Conservation (phyloP, 2,329 filamentous ascomycete species). For the Cercospora janseana region DNA sequence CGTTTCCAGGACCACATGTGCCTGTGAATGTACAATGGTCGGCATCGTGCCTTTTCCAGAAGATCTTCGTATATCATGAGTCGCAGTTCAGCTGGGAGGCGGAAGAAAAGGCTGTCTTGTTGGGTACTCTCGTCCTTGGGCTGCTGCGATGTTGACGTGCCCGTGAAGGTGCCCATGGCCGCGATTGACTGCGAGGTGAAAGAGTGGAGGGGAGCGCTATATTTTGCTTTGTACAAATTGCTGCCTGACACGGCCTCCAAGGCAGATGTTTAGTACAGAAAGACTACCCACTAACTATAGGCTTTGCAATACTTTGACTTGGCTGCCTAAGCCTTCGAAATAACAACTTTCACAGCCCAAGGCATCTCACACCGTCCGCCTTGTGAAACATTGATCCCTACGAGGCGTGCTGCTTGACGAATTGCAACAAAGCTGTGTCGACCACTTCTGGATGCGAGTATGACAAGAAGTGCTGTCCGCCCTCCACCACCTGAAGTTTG, state of each 20-base stretch:
- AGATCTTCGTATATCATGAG: conserved; percentile 14
- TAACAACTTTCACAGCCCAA: too few species aligned
- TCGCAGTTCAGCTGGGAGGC: conserved; percentile 10
- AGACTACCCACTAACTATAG: too few species aligned
- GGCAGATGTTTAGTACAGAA: not conserved
- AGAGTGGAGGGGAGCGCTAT: too few species aligned
- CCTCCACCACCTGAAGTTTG: conserved; percentile 45
- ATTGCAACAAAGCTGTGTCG: conserved; percentile 36
- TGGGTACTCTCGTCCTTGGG: not conserved
- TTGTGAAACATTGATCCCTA: not conserved
- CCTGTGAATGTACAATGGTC: conserved; percentile 7
- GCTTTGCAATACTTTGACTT: too few species aligned
- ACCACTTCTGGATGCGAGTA: conserved; percentile 49
- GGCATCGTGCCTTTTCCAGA: not conserved
- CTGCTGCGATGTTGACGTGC: not conserved
- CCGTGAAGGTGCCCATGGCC: not conserved
- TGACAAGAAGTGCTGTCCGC: conserved; percentile 52
- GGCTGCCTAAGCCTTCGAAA: conserved; percentile 3
- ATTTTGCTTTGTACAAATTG: not conserved
- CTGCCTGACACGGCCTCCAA: not conserved
- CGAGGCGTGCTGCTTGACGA: conserved; percentile 29
- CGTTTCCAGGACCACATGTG: conserved; percentile 11
- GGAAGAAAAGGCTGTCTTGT: conserved; percentile 4
- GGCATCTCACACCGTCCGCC: too few species aligned
- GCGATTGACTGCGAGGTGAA: not conserved